Conservation (phyloP, 2,329 filamentous ascomycete genomes). For the Fusarium sp. region DNA sequence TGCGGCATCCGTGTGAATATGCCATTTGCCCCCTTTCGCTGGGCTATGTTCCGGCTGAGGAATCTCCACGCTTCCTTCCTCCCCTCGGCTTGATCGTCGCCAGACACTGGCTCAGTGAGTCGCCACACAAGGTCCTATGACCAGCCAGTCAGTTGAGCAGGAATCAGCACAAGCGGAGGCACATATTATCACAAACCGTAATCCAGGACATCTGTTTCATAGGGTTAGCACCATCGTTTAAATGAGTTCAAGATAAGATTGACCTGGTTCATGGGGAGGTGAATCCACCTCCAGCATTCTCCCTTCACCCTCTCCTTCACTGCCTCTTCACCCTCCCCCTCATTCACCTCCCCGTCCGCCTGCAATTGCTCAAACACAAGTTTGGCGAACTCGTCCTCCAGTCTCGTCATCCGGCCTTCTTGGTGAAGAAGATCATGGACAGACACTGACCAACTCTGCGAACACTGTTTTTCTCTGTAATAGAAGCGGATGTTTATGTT, state of each 20-base stretch:
- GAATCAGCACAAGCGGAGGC: neutral
- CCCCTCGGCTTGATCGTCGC: neutral
- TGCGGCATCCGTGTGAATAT: neutral
- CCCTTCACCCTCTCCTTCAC: neutral
- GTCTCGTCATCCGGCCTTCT: neutral
- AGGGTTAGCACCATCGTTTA: neutral
- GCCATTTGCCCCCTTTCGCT: neutral
- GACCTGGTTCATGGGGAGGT: constrained; percentile 19
- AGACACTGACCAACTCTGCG: neutral
- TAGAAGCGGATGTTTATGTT: constrained; percentile 2
- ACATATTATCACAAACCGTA: neutral
- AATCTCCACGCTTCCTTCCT: constrained; percentile 7
- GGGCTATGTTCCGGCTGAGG: neutral
- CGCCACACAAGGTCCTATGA: neutral
- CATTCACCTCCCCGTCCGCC: neutral
- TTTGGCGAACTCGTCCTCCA: neutral
- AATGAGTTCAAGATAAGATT: neutral
- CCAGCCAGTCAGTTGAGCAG: neutral
- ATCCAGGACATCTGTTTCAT: constrained; percentile 7
- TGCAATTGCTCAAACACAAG: neutral
- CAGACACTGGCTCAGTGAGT: neutral
- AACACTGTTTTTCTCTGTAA: neutral
- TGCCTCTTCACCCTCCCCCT: neutral
- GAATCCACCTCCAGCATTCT: constrained; percentile 21
- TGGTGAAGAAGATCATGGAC: constrained; percentile 1